Conservation (phyloP, 495 filamentous ascomycete genomes). For the Trichoderma asperelloides region DNA sequence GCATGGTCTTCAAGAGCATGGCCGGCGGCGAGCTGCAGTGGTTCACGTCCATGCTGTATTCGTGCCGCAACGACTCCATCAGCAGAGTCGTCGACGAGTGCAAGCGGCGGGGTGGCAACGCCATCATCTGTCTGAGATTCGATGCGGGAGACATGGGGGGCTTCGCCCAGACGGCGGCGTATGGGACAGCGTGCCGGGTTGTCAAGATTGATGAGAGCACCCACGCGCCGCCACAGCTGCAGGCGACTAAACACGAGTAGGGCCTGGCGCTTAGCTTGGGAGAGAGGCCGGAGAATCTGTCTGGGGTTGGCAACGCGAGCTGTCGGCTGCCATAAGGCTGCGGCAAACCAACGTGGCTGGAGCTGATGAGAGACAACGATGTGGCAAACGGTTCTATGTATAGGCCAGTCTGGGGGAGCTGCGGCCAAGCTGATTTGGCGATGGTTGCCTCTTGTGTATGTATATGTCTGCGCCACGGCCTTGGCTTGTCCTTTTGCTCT, state of each 20-base stretch:
- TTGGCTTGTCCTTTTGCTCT: no score
- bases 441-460: background rate
- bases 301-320: background rate
- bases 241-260: background rate
- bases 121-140: constrained; percentile 48
- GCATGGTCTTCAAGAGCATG: constrained; percentile 40
- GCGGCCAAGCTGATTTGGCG: background rate
- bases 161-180: constrained; percentile 50
- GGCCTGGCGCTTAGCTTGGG: background rate
- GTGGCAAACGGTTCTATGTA: no score
- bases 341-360: no score
- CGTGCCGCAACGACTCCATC: constrained; percentile 45
- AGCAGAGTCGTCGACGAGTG: constrained; percentile 46
- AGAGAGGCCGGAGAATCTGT: background rate
- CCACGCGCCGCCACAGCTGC: constrained; percentile 10
- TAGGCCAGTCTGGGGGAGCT: background rate
- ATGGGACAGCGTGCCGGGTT: constrained; percentile 48
- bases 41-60: constrained; percentile 50
- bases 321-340: no score
- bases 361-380: no score
- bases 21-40: constrained; percentile 49
- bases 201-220: constrained; percentile 29
- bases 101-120: constrained; percentile 49
- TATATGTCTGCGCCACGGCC: background rate
- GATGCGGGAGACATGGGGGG: constrained; percentile 40